These are phyloP conservation scores for Rhododendron vialii DNA, from an alignment of 148 eudicot species.

Conservation along the genomic window DNA sequence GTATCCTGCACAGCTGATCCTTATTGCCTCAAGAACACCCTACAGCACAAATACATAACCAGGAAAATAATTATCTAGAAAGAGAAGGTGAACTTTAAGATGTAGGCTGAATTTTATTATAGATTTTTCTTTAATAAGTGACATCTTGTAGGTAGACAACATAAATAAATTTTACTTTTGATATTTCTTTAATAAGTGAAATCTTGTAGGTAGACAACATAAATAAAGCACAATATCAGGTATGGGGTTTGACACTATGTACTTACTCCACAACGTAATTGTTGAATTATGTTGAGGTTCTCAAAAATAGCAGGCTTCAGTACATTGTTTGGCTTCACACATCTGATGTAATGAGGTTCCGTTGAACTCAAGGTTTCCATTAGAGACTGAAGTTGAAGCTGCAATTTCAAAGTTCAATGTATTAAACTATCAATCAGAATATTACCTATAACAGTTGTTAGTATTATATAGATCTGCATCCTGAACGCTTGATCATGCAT, in stretches of 20 bases:
- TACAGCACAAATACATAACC: conserved; percentile 25
- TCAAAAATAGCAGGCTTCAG: conserved; percentile 97
- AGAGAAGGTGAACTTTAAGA: not conserved
- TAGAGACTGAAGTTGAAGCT: conserved; percentile 95
- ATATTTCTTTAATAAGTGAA: not conserved
- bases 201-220: not conserved
- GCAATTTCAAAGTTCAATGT: conserved; percentile 29
- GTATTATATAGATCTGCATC: not conserved
- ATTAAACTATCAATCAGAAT: conserved; percentile 9
- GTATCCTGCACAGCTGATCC: conserved; percentile 99
- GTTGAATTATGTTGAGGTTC: conserved; percentile 80
- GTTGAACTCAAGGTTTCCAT: conserved; percentile 96
- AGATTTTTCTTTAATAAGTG: not conserved
- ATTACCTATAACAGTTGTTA: not conserved
- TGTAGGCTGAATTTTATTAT: not conserved
- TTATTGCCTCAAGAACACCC: conserved; percentile 99
- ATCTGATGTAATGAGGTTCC: conserved; percentile 99
- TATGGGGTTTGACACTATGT: conserved; percentile 12
- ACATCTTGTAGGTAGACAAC: not conserved
- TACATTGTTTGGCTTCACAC: conserved; percentile 96
- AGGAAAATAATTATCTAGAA: not conserved
- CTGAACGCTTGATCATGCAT: not conserved
- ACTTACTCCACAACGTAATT: conserved; percentile 99
- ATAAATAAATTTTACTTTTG: not conserved
- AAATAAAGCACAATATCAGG: conserved; percentile 1